Evolutionary conservation across 2,329 filamentous ascomycete species (phyloP).

Genomic region (Pseudogymnoascus sp.): DNA sequence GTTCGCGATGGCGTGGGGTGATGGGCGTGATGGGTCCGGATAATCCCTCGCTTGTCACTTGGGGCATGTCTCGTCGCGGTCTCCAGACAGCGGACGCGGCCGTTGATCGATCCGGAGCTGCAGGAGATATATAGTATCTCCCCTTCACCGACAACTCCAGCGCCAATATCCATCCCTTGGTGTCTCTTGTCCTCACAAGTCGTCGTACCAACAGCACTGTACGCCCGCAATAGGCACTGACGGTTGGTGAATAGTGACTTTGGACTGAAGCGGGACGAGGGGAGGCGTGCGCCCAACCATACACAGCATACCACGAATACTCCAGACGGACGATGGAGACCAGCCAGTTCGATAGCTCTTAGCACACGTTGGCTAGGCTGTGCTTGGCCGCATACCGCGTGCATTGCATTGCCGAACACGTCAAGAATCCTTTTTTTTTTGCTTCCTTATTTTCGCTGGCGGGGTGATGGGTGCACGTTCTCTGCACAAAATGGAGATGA

Average conservation of each 20-base stretch:
- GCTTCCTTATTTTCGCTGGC: neutral
- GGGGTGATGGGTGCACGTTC: neutral
- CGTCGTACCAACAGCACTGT: neutral
- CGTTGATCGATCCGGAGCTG: neutral
- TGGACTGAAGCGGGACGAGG: neutral
- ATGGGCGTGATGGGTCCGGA: neutral
- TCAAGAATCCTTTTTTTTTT: neutral
- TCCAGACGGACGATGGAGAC: neutral
- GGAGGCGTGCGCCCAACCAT: neutral
- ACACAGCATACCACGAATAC: neutral
- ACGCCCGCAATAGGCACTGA: neutral
- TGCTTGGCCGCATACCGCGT: neutral
- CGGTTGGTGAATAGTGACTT: neutral
- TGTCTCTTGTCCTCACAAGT: neutral
- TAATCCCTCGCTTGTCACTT: neutral
- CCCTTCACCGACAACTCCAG: neutral
- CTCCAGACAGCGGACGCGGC: neutral
- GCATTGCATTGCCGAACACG: neutral
- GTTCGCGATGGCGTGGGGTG: neutral
- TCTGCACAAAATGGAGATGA: neutral
- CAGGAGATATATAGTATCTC: neutral
- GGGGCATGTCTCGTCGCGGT: neutral
- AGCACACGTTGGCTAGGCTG: neutral
- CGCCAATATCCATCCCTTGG: neutral
- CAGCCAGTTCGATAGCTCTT: neutral